These are phyloP conservation scores for Lasiosphaeria ovina DNA, from an alignment of 495 filamentous ascomycete genomes.

Conservation along the genomic window DNA sequence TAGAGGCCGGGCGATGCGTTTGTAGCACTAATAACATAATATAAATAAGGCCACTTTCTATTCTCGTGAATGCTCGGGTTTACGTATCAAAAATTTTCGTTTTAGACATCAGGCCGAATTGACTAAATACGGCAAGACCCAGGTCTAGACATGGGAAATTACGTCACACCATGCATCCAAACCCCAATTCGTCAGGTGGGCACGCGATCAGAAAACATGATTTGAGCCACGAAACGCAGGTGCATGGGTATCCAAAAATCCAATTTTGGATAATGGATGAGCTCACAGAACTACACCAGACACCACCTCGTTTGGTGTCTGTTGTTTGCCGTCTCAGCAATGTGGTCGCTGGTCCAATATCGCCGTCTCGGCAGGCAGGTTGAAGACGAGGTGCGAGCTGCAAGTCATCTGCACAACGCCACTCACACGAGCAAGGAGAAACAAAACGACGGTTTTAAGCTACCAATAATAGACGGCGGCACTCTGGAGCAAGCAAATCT, in stretches of 20 bases:
- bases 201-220: slow-evolving; percentile 3
- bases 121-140: background rate
- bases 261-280: background rate
- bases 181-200: background rate
- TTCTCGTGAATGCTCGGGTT: no score
- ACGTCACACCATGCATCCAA: background rate
- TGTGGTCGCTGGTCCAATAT: slow-evolving; percentile 7
- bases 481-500: background rate
- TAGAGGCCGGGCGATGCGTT: background rate
- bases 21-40: no score
- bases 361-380: slow-evolving; percentile 13
- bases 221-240: background rate
- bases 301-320: background rate
- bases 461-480: background rate
- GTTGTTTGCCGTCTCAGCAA: background rate
- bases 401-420: background rate
- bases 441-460: background rate
- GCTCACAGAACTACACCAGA: background rate
- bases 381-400: background rate
- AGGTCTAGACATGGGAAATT: background rate
- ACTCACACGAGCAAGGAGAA: background rate
- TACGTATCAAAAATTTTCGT: no score
- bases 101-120: background rate
- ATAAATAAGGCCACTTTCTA: no score
- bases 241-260: background rate